Percentiles rank a stretch among this genome's conserved stretches.
These are phyloP conservation scores for Citrus mangshanensis DNA, from an alignment of 345 rosid species.

Conservation along the genomic window DNA sequence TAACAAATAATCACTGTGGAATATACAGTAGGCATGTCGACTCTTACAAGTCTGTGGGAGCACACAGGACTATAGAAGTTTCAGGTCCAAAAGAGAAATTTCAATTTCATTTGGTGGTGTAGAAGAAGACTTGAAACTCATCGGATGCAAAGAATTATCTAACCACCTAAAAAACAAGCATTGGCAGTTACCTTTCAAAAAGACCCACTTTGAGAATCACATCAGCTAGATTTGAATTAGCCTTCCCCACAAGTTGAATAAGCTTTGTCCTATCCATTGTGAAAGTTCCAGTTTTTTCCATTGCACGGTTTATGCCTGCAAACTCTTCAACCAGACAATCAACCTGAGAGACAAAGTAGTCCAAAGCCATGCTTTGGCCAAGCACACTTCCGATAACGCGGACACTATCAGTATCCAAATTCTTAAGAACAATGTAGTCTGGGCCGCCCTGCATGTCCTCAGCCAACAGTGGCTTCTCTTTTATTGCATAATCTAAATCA, in stretches of 20 bases:
- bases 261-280: constrained; percentile 92
- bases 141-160: neutral
- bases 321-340: constrained; percentile 95
- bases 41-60: neutral
- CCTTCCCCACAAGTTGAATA: constrained; percentile 90
- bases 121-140: neutral
- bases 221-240: constrained; percentile 90
- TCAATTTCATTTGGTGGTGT: neutral
- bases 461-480: constrained; percentile 66
- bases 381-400: constrained; percentile 92
- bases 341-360: constrained; percentile 87
- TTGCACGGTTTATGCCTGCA: constrained; percentile 81
- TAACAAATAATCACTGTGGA: neutral
- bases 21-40: neutral
- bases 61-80: neutral
- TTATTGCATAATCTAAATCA: constrained; percentile 76
- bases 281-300: constrained; percentile 92
- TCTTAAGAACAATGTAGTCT: constrained; percentile 67
- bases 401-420: constrained; percentile 76
- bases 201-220: constrained; percentile 97
- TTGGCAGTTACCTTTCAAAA: constrained; percentile 67
- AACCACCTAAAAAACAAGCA: neutral
- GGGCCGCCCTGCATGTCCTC: constrained; percentile 89
- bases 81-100: neutral
- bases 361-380: constrained; percentile 92